These are phyloP conservation scores for Coemansia furcata DNA, from an alignment of 192 early-diverging fungal species.

Conservation along the genomic window DNA sequence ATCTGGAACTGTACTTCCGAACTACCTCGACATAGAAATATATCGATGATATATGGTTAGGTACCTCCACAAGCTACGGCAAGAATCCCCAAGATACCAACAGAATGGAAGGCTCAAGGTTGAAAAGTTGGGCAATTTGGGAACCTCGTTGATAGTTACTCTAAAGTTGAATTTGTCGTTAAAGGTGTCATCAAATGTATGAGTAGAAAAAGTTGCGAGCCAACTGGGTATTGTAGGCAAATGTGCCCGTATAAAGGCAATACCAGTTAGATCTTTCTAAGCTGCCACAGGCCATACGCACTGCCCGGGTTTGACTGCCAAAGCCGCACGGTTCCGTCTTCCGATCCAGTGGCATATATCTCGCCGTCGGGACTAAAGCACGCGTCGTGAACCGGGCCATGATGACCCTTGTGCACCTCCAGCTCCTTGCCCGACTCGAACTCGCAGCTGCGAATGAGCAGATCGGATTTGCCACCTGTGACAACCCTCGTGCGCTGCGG, in stretches of 20 bases:
- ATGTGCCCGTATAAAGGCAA: background rate
- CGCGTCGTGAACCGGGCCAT: slow-evolving; percentile 85
- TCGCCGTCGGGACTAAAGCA: slow-evolving; percentile 92
- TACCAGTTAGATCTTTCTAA: slow-evolving; percentile 20
- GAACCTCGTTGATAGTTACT: background rate
- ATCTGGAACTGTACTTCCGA: no score
- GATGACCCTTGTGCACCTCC: slow-evolving; percentile 88
- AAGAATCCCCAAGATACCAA: background rate
- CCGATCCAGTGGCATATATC: slow-evolving; percentile 86
- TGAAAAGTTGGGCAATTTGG: no score
- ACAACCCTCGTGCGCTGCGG: slow-evolving; percentile 77
- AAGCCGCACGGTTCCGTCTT: slow-evolving; percentile 88
- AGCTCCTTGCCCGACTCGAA: slow-evolving; percentile 73
- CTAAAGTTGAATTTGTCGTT: background rate
- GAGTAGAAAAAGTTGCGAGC: background rate
- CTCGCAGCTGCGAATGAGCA: slow-evolving; percentile 84
- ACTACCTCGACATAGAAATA: no score
- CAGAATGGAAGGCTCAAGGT: background rate
- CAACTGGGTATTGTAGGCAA: background rate
- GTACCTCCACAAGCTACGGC: background rate
- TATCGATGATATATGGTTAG: no score
- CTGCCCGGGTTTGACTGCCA: slow-evolving; percentile 86
- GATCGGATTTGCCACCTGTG: slow-evolving; percentile 73
- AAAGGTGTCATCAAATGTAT: slow-evolving; percentile 2
- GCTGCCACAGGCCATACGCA: slow-evolving; percentile 81